Evolutionary conservation across 106 monocot species (phyloP).

Genomic region (Alisma plantagoaquatica): DNA sequence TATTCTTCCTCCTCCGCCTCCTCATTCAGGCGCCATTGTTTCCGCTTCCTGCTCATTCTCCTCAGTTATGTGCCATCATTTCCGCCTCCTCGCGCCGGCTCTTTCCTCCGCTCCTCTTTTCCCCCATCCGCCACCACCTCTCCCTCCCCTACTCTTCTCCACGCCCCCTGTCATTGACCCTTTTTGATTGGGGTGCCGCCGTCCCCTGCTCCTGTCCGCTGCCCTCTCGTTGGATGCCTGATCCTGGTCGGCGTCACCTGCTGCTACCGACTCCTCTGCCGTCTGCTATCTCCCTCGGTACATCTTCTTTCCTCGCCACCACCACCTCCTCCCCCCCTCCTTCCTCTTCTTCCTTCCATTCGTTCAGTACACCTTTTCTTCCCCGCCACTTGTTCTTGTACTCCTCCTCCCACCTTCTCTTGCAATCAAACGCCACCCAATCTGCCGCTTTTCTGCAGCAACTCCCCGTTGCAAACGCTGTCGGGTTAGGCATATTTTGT

Average conservation of each 20-base stretch:
- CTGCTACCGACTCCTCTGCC: too few species aligned
- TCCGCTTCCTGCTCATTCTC: too few species aligned
- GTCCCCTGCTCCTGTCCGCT: neutral
- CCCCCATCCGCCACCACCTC: too few species aligned
- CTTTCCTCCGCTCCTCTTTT: neutral
- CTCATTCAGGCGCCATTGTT: too few species aligned
- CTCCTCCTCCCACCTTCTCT: neutral
- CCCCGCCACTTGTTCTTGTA: neutral
- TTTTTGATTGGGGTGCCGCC: too few species aligned
- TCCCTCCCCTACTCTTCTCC: neutral
- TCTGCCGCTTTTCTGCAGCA: neutral
- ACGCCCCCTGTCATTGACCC: neutral
- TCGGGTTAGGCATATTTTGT: neutral
- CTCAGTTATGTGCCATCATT: too few species aligned
- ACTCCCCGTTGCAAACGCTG: neutral
- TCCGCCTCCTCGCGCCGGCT: neutral
- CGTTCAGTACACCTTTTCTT: neutral
- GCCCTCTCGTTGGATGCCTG: neutral
- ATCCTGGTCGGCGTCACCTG: too few species aligned
- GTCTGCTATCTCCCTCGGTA: neutral
- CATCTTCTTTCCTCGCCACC: neutral
- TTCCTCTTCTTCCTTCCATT: neutral
- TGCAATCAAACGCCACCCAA: too few species aligned
- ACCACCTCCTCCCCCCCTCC: neutral
- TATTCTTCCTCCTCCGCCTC: too few species aligned